phyloP scores from a whole-genome alignment of 352 stramenopile species.

The Pythium diclinum region DNA sequence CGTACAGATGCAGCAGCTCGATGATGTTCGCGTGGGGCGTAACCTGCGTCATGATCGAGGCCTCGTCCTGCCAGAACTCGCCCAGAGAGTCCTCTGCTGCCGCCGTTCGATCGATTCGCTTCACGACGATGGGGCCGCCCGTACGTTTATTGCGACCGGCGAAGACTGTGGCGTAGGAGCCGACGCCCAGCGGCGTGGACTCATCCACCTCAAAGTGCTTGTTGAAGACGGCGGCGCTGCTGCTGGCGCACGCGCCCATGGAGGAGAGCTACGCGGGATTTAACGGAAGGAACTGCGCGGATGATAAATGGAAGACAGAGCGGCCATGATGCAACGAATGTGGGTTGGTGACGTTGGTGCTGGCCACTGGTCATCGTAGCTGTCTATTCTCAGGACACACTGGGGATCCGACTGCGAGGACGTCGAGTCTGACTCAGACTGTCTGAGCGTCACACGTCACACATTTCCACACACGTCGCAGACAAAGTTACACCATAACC shows the following conservation, averaged over 20 bases:
- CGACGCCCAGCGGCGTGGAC: slow-evolving; percentile 39
- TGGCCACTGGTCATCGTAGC: not conserved
- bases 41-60: slow-evolving; percentile 45
- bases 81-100: not conserved
- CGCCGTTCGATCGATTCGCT: slow-evolving; percentile 52
- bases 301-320: not conserved
- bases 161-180: slow-evolving; percentile 52
- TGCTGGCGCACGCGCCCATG: slow-evolving; percentile 57
- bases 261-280: not conserved
- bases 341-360: not conserved
- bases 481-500: not conserved
- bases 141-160: slow-evolving; percentile 34
- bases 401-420: not conserved
- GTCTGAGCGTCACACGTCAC: slow-evolving; percentile 1
- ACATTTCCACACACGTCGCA: not conserved
- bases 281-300: too few species aligned
- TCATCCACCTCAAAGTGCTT: slow-evolving; percentile 47
- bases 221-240: slow-evolving; percentile 25
- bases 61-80: slow-evolving; percentile 46
- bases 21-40: slow-evolving; percentile 57
- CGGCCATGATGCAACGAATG: not conserved
- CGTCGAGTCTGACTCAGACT: not conserved
- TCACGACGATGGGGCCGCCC: slow-evolving; percentile 45
- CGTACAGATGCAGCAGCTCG: slow-evolving; percentile 44
- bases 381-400: slow-evolving; percentile 1